phyloP scores from a whole-genome alignment of 495 filamentous ascomycete genomes.

The Podospora didyma region DNA sequence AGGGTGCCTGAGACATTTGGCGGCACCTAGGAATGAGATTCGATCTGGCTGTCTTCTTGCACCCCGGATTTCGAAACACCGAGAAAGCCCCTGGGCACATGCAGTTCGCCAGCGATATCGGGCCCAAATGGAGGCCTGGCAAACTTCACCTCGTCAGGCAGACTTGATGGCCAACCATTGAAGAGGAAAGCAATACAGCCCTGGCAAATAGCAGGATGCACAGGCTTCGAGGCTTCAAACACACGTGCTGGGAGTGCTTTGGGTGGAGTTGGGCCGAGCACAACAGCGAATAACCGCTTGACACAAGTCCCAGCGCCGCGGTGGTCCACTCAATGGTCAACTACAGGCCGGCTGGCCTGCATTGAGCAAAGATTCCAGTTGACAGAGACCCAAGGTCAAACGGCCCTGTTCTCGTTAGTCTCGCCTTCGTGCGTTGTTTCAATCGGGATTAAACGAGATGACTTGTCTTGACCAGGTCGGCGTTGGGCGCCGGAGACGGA shows the following conservation, averaged over 20 bases:
- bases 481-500: constrained; percentile 11
- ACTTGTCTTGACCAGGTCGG: constrained; percentile 4
- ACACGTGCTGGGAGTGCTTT: constrained; percentile 13
- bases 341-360: constrained; percentile 16
- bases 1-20: constrained; percentile 17
- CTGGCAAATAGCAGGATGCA: constrained; percentile 8
- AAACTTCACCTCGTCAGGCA: constrained; percentile 8
- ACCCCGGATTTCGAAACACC: constrained; percentile 19
- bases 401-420: constrained; percentile 1
- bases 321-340: constrained; percentile 11
- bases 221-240: not conserved
- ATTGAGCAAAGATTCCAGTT: constrained; percentile 17
- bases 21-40: constrained; percentile 10
- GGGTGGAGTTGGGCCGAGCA: constrained; percentile 14
- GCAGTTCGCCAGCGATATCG: constrained; percentile 23
- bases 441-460: constrained; percentile 9
- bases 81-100: not conserved
- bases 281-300: constrained; percentile 27
- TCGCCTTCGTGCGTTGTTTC: constrained; percentile 9
- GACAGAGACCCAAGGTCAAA: constrained; percentile 15
- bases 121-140: constrained; percentile 3
- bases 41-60: constrained; percentile 21
- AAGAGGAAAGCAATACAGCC: not conserved
- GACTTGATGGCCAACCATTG: constrained; percentile 8
- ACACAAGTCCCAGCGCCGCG: constrained; percentile 28